Percentiles rank a stretch among this genome's conserved stretches.
Evolutionary conservation across 176 grass and related monocot genomes (phyloP).

Genomic region (Saccharum officinarum): DNA sequence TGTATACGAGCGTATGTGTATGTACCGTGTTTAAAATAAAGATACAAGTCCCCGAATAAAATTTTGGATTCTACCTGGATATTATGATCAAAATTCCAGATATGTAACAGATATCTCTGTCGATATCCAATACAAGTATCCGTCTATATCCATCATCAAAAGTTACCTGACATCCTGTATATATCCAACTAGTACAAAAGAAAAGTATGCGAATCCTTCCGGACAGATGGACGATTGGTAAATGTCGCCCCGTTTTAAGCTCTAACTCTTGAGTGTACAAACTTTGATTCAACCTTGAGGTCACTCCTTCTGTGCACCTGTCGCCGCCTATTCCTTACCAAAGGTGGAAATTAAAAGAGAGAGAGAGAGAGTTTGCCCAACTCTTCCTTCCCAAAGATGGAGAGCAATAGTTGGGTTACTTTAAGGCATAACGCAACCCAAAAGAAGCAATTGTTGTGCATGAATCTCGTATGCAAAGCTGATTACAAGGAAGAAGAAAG

Average conservation of each 20-base stretch:
- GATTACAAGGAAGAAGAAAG: not conserved
- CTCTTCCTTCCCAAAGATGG: conserved; percentile 29
- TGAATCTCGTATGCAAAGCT: not conserved
- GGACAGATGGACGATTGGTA: not conserved
- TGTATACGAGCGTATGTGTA: too few relatives aligned
- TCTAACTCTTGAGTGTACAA: not conserved
- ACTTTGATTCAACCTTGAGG: not conserved
- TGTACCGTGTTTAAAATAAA: too few relatives aligned
- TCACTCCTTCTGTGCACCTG: not conserved
- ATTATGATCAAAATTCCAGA: too few relatives aligned
- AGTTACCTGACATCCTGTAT: not conserved
- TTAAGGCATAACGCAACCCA: not conserved
- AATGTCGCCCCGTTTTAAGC: not conserved
- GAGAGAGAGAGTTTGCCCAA: conserved; percentile 3
- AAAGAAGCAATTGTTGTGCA: not conserved
- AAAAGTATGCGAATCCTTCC: not conserved
- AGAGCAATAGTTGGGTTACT: conserved; percentile 20
- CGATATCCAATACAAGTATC: not conserved
- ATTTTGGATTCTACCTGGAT: too few relatives aligned
- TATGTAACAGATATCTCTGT: not conserved
- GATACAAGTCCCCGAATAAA: too few relatives aligned
- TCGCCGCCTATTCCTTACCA: conserved; percentile 12
- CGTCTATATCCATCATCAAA: not conserved
- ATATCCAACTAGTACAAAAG: too few relatives aligned
- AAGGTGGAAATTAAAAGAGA: not conserved